Conservation (phyloP, 768 basidiomycete species). For the Lactarius trivialis region DNA sequence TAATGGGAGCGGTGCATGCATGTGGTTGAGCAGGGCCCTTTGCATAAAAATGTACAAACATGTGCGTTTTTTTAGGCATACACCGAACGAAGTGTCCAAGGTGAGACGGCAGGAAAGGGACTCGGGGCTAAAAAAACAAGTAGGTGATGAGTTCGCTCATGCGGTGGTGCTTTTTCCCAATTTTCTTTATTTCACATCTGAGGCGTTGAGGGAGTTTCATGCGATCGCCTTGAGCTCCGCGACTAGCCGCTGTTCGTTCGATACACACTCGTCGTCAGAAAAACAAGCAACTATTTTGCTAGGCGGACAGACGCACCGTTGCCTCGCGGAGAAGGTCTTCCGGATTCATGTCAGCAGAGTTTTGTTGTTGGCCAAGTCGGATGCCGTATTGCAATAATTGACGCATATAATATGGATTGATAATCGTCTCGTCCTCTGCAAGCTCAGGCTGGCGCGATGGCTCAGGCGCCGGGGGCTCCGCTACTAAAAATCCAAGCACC, state of each 20-base stretch:
- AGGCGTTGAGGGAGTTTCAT: background rate
- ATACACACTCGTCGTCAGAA: background rate
- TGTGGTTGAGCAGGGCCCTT: conserved; percentile 1
- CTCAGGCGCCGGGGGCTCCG: conserved; percentile 25
- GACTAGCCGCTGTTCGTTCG: conserved; percentile 16
- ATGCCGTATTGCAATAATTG: conserved; percentile 70
- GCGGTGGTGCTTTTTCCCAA: background rate
- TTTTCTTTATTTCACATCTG: background rate
- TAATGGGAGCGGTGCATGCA: conserved; percentile 4
- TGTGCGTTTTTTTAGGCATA: conserved; percentile 12
- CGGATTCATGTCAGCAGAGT: conserved; percentile 12
- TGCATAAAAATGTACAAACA: conserved; percentile 22
- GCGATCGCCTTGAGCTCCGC: conserved; percentile 21
- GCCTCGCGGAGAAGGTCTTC: conserved; percentile 38
- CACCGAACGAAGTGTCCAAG: conserved; percentile 14
- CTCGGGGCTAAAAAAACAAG: conserved; percentile 20
- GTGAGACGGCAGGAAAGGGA: background rate
- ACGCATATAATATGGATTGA: conserved; percentile 74
- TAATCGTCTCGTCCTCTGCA: conserved; percentile 55
- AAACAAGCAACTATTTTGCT: background rate
- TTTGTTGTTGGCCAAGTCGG: conserved; percentile 41
- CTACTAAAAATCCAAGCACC: conserved; percentile 23
- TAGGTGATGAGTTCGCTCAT: background rate
- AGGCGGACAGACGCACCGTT: background rate
- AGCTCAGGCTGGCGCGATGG: conserved; percentile 35